phyloP scores from a whole-genome alignment of 108 stramenopile species.

The Skeletonema grethae region DNA sequence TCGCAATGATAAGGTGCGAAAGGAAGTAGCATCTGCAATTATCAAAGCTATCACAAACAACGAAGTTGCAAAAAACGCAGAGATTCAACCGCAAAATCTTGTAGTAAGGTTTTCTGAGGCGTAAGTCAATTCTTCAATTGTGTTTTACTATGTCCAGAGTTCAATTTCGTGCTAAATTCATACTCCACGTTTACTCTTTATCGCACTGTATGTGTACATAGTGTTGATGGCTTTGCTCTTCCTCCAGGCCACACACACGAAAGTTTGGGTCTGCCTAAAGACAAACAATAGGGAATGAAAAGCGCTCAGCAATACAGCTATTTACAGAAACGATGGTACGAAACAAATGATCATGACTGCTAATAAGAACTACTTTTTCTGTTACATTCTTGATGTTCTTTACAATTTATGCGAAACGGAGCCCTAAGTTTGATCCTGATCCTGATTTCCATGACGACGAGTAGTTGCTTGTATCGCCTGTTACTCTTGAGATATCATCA shows the following conservation, averaged over 20 bases:
- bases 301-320: no score
- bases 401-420: not conserved
- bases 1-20: slow-evolving; percentile 31
- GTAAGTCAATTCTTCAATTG: slow-evolving; percentile 15
- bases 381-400: not conserved
- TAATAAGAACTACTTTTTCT: not conserved
- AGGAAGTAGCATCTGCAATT: slow-evolving; percentile 38
- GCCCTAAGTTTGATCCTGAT: not conserved
- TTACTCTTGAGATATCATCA: not conserved
- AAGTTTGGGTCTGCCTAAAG: slow-evolving; percentile 26
- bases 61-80: slow-evolving; percentile 34
- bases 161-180: not conserved
- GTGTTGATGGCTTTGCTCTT: slow-evolving; percentile 38
- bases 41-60: slow-evolving; percentile 44
- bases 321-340: no score
- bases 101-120: slow-evolving; percentile 35
- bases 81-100: slow-evolving; percentile 29
- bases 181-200: not conserved
- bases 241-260: slow-evolving; percentile 36
- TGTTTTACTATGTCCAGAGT: not conserved
- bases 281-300: slow-evolving; percentile 4
- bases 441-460: not conserved
- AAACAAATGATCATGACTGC: no score
- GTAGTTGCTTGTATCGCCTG: not conserved
- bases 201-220: not conserved